Percentiles rank a stretch among this genome's conserved stretches.
These are phyloP conservation scores for Leptographium galeiforme DNA, from an alignment of 2,329 filamentous ascomycete genomes.

Conservation along the genomic window DNA sequence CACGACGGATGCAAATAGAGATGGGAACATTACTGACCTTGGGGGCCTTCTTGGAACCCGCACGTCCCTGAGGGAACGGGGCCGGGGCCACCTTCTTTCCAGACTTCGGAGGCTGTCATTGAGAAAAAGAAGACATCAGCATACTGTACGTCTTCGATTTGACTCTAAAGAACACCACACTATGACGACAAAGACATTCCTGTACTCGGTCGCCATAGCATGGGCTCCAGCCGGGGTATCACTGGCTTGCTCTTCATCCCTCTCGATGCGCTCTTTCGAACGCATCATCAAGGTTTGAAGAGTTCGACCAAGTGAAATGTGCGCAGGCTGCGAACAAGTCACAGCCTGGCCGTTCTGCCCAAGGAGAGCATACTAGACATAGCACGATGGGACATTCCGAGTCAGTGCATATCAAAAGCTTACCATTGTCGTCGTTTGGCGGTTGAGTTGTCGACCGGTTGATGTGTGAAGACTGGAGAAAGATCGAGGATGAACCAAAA, in stretches of 20 bases:
- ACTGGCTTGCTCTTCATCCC: not conserved
- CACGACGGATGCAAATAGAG: not conserved
- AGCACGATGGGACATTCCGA: constrained; percentile 39
- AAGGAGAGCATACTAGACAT: constrained; percentile 11
- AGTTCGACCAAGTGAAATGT: constrained; percentile 6
- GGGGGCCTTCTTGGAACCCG: constrained; percentile 80
- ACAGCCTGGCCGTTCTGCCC: constrained; percentile 11
- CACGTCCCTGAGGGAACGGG: constrained; percentile 91
- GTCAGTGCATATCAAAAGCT: constrained; percentile 31
- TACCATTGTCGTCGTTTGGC: constrained; percentile 45
- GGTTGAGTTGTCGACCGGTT: constrained; percentile 28
- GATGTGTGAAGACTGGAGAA: constrained; percentile 17
- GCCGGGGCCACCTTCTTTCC: constrained; percentile 97
- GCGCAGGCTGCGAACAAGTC: constrained; percentile 6
- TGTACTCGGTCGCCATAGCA: constrained; percentile 25
- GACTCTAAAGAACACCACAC: constrained; percentile 69
- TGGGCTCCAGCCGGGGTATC: constrained; percentile 53
- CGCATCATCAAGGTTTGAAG: constrained; percentile 22
- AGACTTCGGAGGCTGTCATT: constrained; percentile 98
- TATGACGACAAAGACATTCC: constrained; percentile 32
- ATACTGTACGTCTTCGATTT: constrained; percentile 57
- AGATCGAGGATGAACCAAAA: constrained; percentile 14
- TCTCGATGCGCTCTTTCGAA: constrained; percentile 21
- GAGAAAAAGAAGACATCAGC: constrained; percentile 99
- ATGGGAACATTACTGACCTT: constrained; percentile 56